Evolutionary conservation across 2,329 filamentous ascomycete species (phyloP), one percentile per base, ranked within the genome.

Genomic region (Penicillium janthinellum): DNA sequence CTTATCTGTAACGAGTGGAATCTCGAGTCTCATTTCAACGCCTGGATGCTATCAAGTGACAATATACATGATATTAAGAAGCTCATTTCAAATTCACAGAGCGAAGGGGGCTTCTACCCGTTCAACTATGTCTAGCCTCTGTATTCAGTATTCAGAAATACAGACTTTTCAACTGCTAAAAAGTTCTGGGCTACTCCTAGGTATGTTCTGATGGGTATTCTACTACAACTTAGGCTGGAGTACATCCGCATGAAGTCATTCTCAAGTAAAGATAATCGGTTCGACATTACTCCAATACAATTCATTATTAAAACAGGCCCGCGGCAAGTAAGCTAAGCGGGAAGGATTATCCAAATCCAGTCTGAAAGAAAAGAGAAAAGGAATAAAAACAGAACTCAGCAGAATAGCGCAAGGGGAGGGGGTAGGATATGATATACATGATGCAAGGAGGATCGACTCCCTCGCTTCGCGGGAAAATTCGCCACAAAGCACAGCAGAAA

Each of bases 231-330:
- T 31, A 31, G 2, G 8, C 31, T 31, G 31, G 47, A n/a, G 44
- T 25, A 15, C 35, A 14, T 17, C 15, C n/a, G 28, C 25, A 22
- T 28, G 25, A 28, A 4, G 6, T 42, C 38, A 42, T 49, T 45
- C 12, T 28, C 17, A 35, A 14, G 47, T 28, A 57, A 44, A 39
- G 15, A 56, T 17, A 10, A 31, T 14, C 22, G 28, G 39, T 8
- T 53, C 39, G 20, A 47, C 17, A 63, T 60, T 62, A 61, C 49
- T 20, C 20, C 20, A 2, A 2, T 55, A 58, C 31, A 56, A 59
- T 55, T 65, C 64, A 42, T 63, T 67, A 68, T 60, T 67, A 69
- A 66, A 34, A 69, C 65, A 65, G 10, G 37, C 22, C 45, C 58
- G 60, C 48, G 56, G 39, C 54, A 31, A 8, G 51, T 51, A 52